Conservation (phyloP, 2,329 filamentous ascomycete species). For the Didymella arachidicola region DNA sequence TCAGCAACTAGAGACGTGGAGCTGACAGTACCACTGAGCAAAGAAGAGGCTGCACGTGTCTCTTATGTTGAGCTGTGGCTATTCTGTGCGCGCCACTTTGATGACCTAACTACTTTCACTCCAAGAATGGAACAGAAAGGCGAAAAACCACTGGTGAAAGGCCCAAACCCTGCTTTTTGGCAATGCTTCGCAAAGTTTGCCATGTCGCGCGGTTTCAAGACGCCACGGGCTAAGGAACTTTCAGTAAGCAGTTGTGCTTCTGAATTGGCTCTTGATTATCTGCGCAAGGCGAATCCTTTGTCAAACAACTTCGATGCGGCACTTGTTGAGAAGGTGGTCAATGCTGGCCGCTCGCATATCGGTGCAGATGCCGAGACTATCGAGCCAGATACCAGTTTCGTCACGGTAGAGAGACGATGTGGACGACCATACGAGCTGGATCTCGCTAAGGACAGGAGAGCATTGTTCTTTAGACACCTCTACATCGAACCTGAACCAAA, state of each 20-base stretch:
- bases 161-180: conserved; percentile 7
- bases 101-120: conserved; percentile 9
- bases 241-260: neutral
- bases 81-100: conserved; percentile 11
- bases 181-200: conserved; percentile 11
- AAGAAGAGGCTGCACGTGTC: neutral
- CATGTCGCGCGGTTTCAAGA: neutral
- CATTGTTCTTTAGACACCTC: neutral
- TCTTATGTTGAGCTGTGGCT: conserved; percentile 9
- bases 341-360: neutral
- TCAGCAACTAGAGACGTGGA: neutral
- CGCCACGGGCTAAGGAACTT: conserved; percentile 2
- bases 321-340: neutral
- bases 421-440: conserved; percentile 1
- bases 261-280: conserved; percentile 2
- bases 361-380: neutral
- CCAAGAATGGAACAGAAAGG: conserved; percentile 7
- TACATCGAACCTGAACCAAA: neutral
- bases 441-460: neutral
- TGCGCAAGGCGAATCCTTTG: conserved; percentile 1
- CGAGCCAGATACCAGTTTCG: neutral
- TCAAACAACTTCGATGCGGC: neutral
- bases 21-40: neutral
- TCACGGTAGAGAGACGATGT: neutral
- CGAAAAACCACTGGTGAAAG: conserved; percentile 3